Conservation (phyloP, 2,329 filamentous ascomycete genomes). For the Monilinia laxa region DNA sequence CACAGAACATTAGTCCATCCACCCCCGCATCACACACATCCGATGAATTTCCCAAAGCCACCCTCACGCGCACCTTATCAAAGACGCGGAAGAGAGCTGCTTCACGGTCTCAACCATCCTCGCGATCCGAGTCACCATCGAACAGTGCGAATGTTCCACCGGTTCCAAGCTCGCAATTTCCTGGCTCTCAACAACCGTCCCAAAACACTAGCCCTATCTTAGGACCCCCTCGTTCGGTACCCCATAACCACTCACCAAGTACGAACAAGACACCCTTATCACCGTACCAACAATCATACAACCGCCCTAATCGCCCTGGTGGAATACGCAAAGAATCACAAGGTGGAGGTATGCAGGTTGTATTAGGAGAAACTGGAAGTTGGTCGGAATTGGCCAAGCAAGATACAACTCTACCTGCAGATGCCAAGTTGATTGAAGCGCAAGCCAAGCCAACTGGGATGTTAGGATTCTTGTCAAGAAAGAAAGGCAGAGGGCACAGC, state of each 20-base stretch:
- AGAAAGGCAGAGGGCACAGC: constrained; percentile 86
- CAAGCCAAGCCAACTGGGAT: constrained; percentile 70
- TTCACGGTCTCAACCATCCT: constrained; percentile 35
- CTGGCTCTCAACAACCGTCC: constrained; percentile 28
- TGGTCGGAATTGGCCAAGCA: constrained; percentile 90
- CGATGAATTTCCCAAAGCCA: constrained; percentile 22
- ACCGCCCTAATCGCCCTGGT: constrained; percentile 30
- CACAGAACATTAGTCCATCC: constrained; percentile 27
- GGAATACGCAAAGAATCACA: constrained; percentile 37
- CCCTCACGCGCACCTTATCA: constrained; percentile 15
- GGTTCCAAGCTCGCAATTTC: constrained; percentile 31
- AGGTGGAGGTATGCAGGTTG: constrained; percentile 80
- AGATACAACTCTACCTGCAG: constrained; percentile 70
- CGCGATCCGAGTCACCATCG: constrained; percentile 36
- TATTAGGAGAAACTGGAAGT: constrained; percentile 82
- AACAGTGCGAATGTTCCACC: constrained; percentile 30
- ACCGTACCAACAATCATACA: constrained; percentile 38
- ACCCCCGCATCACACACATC: constrained; percentile 22
- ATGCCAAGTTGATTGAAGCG: constrained; percentile 56
- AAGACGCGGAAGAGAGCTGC: constrained; percentile 10
- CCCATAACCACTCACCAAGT: constrained; percentile 15
- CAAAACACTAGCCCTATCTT: constrained; percentile 17
- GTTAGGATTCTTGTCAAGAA: constrained; percentile 84
- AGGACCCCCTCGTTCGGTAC: constrained; percentile 21
- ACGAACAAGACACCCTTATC: constrained; percentile 31